Evolutionary conservation across 1,139 yeast species (phyloP), one percentile per base, ranked within the genome.

Genomic region (Arxiozyma telluris): DNA sequence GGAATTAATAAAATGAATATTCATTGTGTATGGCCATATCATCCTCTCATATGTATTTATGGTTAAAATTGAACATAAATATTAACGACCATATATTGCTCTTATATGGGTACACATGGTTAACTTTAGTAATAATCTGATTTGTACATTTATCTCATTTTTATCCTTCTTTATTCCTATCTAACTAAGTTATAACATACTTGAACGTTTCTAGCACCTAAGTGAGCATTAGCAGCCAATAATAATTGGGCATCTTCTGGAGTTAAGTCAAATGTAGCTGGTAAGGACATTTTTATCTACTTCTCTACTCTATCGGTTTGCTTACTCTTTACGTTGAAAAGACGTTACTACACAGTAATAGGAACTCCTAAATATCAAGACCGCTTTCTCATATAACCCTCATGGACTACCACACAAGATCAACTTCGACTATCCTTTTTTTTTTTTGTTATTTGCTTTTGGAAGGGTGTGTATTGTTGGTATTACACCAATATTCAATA

Each of bases 161-260:
- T 7, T 22, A 43, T 43, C 30, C 9, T 4, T 34, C 6, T 34
- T 15, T 34, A 6, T 34, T 11, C 6, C 12, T 12, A 34, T 43
- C n/a, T 43, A 43, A 43, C 4, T 34, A 46, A 18, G 22, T 21
- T 20, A 45, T 53, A 61, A 82, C 88, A 78, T 83, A 84, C 94
- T 82, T 93, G 97, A 76, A 93, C 96, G 89, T 94, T 94, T 90
- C 93, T 93, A 76, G 98, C 85, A 78, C 99, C 99, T 78, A 93
- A 87, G 85, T 94, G 99, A 73, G 87, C 93, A 89, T 93, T 93
- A 78, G 99, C 99, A 77, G 99, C 98, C 81, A 94, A 86, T 81
- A 94, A 86, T 78, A 93, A 89, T 85, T 93, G 94, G 82, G 96
- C 96, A 82, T 93, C 98, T 82, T 91, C 97, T 80, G 94, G 91